A percentile compares a stretch with the other conserved stretches of the same genome.
phyloP scores from a whole-genome alignment of 306 rosid species.

The peach (Prunus persica) region Prunus_persica_NCBIv2 NC_034011.1:20461501-20462000 shows the following conservation, averaged over 20 bases:
- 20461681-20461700: conserved; percentile 31
- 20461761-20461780: background rate
- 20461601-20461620: conserved; percentile 35
- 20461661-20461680: conserved; percentile 19
- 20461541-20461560: conserved; percentile 50
- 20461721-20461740: conserved; percentile 27
- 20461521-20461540: conserved; percentile 39
- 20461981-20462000: conserved; percentile 35
- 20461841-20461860: conserved; percentile 36
- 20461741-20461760: conserved; percentile 37
- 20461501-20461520: conserved; percentile 41
- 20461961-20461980: conserved; percentile 25
- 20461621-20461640: conserved; percentile 9
- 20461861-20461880: conserved; percentile 19
- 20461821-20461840: background rate
- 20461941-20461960: conserved; percentile 11
- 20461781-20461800: background rate
- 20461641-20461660: conserved; percentile 24
- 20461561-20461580: conserved; percentile 46
- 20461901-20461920: background rate
- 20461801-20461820: background rate
- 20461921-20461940: conserved; percentile 27
- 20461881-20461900: conserved; percentile 7
- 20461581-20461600: conserved; percentile 41
- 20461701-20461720: conserved; percentile 39